Conservation (phyloP, 768 basidiomycete species). For the Leccinum olivaceopallidum region DNA sequence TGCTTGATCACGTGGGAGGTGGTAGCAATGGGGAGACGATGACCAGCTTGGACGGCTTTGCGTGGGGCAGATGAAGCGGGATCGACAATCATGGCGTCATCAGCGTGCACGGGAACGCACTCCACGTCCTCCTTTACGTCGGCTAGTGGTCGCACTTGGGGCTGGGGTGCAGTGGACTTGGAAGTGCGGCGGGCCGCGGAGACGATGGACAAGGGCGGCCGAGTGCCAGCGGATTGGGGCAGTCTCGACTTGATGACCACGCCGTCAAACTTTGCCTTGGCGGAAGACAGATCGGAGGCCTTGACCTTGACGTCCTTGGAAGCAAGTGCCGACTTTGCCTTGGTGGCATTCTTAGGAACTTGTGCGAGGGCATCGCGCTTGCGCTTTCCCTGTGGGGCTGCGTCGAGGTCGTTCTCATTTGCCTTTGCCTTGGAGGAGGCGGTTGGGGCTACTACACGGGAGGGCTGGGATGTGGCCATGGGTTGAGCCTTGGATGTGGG, state of each 20-base stretch:
- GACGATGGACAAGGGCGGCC: constrained; percentile 58
- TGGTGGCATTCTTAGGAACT: constrained; percentile 55
- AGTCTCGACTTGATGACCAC: constrained; percentile 59
- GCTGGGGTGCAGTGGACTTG: constrained; percentile 26
- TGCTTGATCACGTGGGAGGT: constrained; percentile 27
- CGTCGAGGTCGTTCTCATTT: constrained; percentile 47
- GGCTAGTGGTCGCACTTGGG: constrained; percentile 26
- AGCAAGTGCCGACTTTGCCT: constrained; percentile 38
- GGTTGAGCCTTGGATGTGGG: constrained; percentile 41
- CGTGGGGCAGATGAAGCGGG: constrained; percentile 31
- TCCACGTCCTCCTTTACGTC: constrained; percentile 31
- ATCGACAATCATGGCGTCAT: constrained; percentile 57
- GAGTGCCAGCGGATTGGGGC: constrained; percentile 31
- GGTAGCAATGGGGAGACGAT: constrained; percentile 34
- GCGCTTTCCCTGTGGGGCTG: constrained; percentile 57
- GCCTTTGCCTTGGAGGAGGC: constrained; percentile 38
- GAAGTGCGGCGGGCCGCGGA: constrained; percentile 42
- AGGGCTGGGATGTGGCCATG: constrained; percentile 36
- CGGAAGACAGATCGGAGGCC: constrained; percentile 42
- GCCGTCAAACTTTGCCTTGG: constrained; percentile 57
- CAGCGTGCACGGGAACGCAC: constrained; percentile 33
- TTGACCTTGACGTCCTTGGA: constrained; percentile 53
- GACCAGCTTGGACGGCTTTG: constrained; percentile 2
- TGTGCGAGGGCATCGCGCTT: constrained; percentile 78
- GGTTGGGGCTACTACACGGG: constrained; percentile 40